Evolutionary conservation across 2,329 filamentous ascomycete species (phyloP).

Genomic region (Pyricularia pennisetigena): DNA sequence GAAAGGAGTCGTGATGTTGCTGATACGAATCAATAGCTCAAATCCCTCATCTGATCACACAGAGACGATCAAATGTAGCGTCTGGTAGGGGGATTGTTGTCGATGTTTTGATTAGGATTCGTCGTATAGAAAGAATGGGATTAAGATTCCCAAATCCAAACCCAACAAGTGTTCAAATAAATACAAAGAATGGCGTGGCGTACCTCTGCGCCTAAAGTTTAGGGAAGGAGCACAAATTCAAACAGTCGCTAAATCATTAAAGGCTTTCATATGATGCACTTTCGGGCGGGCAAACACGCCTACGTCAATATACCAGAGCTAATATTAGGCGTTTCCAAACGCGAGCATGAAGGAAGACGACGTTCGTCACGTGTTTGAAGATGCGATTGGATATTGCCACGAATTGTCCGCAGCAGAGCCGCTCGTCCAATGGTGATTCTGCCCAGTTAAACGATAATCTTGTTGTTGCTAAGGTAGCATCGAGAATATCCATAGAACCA

Average conservation of each 20-base stretch:
- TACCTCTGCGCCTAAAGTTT: not conserved
- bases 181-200: not conserved
- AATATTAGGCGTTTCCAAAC: not conserved
- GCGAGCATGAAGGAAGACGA: not conserved
- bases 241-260: not conserved
- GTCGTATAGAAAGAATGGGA: not conserved
- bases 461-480: not conserved
- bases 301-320: not conserved
- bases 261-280: not conserved
- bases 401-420: not conserved
- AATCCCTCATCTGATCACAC: not conserved
- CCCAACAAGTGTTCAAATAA: not conserved
- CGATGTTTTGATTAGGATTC: not conserved
- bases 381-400: not conserved
- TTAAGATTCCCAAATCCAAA: not conserved
- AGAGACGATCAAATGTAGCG: not conserved
- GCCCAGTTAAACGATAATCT: not conserved
- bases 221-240: not conserved
- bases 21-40: not conserved
- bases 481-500: not conserved
- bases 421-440: not conserved
- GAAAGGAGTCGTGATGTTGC: not conserved
- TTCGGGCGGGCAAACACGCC: not conserved
- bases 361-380: not conserved
- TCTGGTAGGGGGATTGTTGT: too few species aligned